Evolutionary conservation across 1,139 yeast genomes (phyloP), one percentile per base, ranked within the genome.

Genomic region (Scheffersomyces stambukii): DNA sequence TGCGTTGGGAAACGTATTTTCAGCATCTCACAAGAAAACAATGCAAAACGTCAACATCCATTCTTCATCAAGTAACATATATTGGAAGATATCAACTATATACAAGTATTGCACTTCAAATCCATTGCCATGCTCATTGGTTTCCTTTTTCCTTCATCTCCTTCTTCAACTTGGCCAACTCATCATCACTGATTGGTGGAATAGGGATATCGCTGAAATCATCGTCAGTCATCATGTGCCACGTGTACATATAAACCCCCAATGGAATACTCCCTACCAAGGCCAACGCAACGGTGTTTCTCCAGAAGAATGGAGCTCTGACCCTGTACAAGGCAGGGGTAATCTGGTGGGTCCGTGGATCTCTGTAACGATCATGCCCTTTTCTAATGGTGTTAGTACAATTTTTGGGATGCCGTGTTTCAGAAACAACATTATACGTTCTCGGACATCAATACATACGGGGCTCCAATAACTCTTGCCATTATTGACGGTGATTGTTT

Each of bases 281-380:
- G 12, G 66, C 64, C 32, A 89, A 75, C 0, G 79, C 75, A 13
- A 75, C 58, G 51, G 81, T 70, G 55, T 89, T 89, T 48, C 71
- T 77, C 71, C 78, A 75, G 60, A 88, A 82, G 52, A 74, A 89
- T 23, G 96, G 96, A 34, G 73, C 70, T 53, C 97, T 75, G 27
- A 95, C 96, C 44, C 97, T 69, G 46, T 85, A 67, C 66, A 89
- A 79, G 7, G 96, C 95, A 12, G 96, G 96, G 3, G 96, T 84
- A 88, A 88, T 88, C 52, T 83, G 83, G 60, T 78, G 81, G 13
- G 94, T 84, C 48, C 68, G 66, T 30, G 78, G 82, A 57, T 83
- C 85, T 51, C 83, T 81, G 57, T 85, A 86, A 38, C 55, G 52
- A 31, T 43, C 49, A 33, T 58, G 64, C 13, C 55, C 53, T 36